These are phyloP conservation scores for Zoysia matrella DNA, from an alignment of 202 grass and related monocot genomes.

Conservation along the genomic window DNA sequence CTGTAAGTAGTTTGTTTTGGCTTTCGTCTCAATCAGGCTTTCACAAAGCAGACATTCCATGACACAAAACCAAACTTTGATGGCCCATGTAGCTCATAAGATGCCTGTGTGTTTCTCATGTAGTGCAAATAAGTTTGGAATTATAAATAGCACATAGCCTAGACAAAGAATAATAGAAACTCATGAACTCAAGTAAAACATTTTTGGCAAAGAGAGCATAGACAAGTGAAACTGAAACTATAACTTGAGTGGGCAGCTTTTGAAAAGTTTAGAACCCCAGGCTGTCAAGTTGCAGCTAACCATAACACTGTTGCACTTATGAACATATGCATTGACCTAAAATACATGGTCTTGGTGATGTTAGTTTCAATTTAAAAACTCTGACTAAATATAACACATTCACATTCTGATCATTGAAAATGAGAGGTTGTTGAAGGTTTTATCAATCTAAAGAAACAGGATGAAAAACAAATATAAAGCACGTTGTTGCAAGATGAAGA, in stretches of 20 bases:
- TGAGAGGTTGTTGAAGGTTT: background rate
- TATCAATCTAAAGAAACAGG: conserved; percentile 8
- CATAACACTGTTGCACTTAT: background rate
- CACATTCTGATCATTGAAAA: conserved; percentile 3
- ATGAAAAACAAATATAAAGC: background rate
- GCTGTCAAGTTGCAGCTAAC: conserved; percentile 5
- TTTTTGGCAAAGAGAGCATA: background rate
- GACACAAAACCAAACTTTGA: conserved; percentile 11
- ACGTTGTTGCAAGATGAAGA: background rate
- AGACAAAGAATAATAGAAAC: background rate
- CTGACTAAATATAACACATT: background rate
- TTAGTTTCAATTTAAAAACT: conserved; percentile 11
- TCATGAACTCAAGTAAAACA: background rate
- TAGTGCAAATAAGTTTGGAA: background rate
- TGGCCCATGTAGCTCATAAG: background rate
- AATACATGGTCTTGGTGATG: background rate
- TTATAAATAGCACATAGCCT: background rate
- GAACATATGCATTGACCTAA: conserved; percentile 11
- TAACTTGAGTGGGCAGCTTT: background rate
- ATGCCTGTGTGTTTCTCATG: background rate
- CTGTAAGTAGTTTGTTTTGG: conserved; percentile 16
- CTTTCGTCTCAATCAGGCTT: conserved; percentile 31
- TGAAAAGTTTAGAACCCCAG: background rate
- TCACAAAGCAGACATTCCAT: conserved; percentile 12
- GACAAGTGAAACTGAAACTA: background rate